Evolutionary conservation across 768 basidiomycete genomes (phyloP), one percentile per base, ranked within the genome.

Genomic region (Lanmaoa pseudosensibilis): DNA sequence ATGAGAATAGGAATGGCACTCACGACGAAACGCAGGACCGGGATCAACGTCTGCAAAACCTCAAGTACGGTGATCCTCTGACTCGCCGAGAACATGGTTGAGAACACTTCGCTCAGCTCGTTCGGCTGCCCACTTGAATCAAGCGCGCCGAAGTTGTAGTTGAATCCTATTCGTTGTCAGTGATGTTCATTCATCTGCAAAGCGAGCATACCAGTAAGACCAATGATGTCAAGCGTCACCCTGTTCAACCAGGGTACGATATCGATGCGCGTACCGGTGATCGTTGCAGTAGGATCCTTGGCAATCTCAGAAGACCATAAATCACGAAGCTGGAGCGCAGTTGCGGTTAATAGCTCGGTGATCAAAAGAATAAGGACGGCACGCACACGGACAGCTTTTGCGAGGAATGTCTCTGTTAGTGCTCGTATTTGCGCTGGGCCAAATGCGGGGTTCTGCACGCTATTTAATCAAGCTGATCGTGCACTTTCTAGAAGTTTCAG

Each of bases 391-490:
- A 25, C 15, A 33, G 86, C 72, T 65, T 86, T 87, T 3, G 79
- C 76, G 5, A 84, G 60, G 57, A 88, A 86, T 13, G 83, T 80
- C 15, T 75, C 75, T 0, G 83, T 83, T 13, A 87, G 63, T 41
- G 80, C 81, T 2, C 85, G 75, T 38, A 87, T 77, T 60, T 86
- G 85, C 1, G 77, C 69, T 3, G 77, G 75, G 2, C 86, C 84
- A 60, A 89, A 89, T 0, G 85, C 85, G 13, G 86, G 86, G 58
- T 87, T 88, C 86, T 78, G 41, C 10, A 36, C 15, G 13, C 11
- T 2, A 10, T 47, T 45, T 10, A 48, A n/a, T 54, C 39, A 54
- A 39, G 11, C 13, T 25, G 15, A 23, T 27, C 2, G 6, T 6
- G 36, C 4, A 36, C 19, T 41, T 23, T 44, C 21, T n/a, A 15